A percentile compares a stretch with the other conserved stretches of the same genome.
Conservation (phyloP, 208 protist species). For the Porcisia hertigi region DNA sequence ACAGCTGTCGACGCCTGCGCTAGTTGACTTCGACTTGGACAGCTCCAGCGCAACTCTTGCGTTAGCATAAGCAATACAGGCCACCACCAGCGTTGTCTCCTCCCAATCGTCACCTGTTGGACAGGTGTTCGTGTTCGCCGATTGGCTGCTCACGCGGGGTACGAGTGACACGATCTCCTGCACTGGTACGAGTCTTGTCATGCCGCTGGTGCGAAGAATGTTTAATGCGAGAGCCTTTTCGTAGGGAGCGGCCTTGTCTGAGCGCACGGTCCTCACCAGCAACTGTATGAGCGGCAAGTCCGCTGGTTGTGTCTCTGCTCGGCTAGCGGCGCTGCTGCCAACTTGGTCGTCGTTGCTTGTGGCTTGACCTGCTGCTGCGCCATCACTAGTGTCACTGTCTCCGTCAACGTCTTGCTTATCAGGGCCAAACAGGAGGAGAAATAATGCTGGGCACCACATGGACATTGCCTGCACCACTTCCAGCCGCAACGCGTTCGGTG, state of each 20-base stretch:
- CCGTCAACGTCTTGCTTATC: background rate
- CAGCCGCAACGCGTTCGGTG: constrained; percentile 32
- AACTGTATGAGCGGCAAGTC: constrained; percentile 30
- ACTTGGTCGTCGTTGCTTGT: background rate
- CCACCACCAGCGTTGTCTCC: constrained; percentile 8
- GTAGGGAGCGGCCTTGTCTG: constrained; percentile 12
- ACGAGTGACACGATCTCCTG: constrained; percentile 17
- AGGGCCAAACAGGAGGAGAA: constrained; percentile 25
- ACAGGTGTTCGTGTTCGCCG: background rate
- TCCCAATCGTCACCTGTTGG: constrained; percentile 11
- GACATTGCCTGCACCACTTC: constrained; percentile 31
- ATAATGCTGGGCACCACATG: constrained; percentile 28
- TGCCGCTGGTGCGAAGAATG: constrained; percentile 21
- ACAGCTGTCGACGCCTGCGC: background rate
- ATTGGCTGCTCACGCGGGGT: background rate
- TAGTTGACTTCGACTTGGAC: background rate
- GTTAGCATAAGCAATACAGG: constrained; percentile 24
- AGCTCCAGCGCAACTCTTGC: constrained; percentile 13
- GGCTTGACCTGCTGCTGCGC: background rate
- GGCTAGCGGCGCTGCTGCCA: background rate
- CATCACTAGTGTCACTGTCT: background rate
- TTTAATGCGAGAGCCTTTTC: constrained; percentile 36
- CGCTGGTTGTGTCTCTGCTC: constrained; percentile 12
- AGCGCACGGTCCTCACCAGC: constrained; percentile 17
- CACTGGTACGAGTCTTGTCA: constrained; percentile 12